These are phyloP conservation scores for Afroboletus lepidellus DNA, from an alignment of 1,284 basidiomycete species.

Conservation along the genomic window DNA sequence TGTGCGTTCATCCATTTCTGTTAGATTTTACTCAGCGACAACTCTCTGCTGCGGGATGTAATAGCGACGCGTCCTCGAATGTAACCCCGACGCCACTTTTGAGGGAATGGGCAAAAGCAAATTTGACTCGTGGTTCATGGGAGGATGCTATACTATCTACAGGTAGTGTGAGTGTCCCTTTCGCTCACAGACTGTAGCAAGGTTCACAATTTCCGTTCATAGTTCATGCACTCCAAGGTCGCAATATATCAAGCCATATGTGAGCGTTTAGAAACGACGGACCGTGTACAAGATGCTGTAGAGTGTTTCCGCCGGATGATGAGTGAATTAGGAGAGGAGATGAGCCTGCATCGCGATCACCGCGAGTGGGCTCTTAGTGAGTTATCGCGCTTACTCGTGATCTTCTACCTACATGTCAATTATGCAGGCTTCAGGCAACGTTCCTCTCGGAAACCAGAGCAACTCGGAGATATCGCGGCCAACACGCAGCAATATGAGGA, in stretches of 20 bases:
- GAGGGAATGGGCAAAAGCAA: background rate
- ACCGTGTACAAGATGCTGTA: background rate
- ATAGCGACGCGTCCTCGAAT: background rate
- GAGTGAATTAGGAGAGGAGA: background rate
- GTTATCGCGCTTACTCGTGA: background rate
- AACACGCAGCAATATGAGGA: background rate
- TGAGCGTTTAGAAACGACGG: background rate
- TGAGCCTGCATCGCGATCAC: background rate
- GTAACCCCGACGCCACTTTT: background rate
- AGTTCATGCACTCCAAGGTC: background rate
- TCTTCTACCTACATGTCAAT: background rate
- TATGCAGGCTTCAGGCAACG: background rate
- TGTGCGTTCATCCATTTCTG: background rate
- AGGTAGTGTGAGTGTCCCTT: background rate
- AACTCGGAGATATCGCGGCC: background rate
- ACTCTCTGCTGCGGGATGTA: background rate
- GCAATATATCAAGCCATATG: background rate
- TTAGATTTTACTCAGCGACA: background rate
- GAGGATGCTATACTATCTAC: background rate
- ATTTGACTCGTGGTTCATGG: background rate
- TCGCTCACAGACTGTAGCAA: no score
- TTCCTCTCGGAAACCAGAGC: background rate
- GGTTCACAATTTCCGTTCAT: no score
- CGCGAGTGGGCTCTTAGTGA: background rate
- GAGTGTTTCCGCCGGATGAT: background rate